Base-by-base conservation (phyloP, 1,139 yeast genomes). In the Saccharomyces hybrid region DNA sequence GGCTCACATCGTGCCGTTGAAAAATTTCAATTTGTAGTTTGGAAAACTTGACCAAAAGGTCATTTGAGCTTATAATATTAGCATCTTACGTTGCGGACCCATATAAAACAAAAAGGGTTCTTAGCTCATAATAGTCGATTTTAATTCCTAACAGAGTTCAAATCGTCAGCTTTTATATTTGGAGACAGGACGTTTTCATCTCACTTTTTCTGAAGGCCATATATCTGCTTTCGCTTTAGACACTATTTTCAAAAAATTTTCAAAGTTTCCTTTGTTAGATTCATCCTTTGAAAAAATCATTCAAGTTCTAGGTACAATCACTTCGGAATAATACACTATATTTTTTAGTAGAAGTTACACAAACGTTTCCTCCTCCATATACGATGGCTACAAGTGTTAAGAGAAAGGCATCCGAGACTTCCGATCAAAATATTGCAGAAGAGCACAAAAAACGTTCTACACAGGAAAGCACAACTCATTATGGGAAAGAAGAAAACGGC, bases 401-500 rank as follows among this genome's bases (percentile, higher is more conserved):
- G 47, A 57, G 61, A 55, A 42, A 52, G 13, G 59, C 57, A 14
- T 52, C 59, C 28, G 60, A 55, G 27, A 32, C 53, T 13, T 30
- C 50, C n/a, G 54, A 54, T 25, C 31, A 14, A 14, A 23, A 46
- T 23, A 38, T 38, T 16, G 42, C 42, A 8, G 23, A 30, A 48
- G 31, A 32, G 14, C 32, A 50, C 13, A 42, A 48, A 42, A 52
- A 47, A 31, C 31, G 16, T n/a, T 16, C 50, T n/a, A 32, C 25
- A 31, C 30, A 47, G 28, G 31, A 23, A 26, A 16, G n/a, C 27
- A 48, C 14, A 55, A 30, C 52, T 47, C 62, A 60, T 4, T 59
- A 57, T 7, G 63, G 52, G 4, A 55, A 51, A 5, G 62, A 56
- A 11, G 63, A 57, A 11, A 59, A 60, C 11, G 56, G 58, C 16